These are phyloP conservation scores for Pseudocercospora macadamiae DNA, from an alignment of 2,329 filamentous ascomycete genomes.

Conservation along the genomic window DNA sequence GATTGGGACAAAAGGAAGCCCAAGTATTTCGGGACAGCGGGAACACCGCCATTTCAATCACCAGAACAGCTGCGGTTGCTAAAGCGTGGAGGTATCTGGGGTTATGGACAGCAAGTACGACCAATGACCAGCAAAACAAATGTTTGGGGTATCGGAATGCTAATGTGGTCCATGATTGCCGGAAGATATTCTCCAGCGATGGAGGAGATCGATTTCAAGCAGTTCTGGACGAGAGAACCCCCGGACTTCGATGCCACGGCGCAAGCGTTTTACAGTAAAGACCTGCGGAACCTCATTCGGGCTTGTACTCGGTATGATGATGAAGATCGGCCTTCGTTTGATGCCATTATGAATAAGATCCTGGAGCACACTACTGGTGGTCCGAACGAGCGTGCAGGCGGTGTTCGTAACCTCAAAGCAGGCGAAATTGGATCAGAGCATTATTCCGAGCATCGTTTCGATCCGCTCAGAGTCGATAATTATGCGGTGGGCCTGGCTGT, in stretches of 20 bases:
- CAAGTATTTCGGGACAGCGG: neutral
- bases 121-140: constrained; percentile 11
- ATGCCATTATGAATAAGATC: constrained; percentile 10
- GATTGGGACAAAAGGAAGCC: neutral
- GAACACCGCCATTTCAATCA: neutral
- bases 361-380: constrained; percentile 2
- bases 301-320: constrained; percentile 5
- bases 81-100: neutral
- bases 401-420: neutral
- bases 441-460: neutral
- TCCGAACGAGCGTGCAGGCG: neutral
- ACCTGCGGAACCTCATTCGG: constrained; percentile 3
- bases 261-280: constrained; percentile 3
- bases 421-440: neutral
- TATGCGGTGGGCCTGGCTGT: no score
- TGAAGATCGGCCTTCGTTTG: constrained; percentile 5
- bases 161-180: constrained; percentile 11
- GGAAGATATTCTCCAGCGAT: neutral
- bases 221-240: neutral
- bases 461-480: no score
- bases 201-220: neutral
- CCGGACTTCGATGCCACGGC: constrained; percentile 6
- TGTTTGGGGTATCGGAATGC: constrained; percentile 17
- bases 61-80: neutral
- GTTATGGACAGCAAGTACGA: neutral